A percentile compares a stretch with the other conserved stretches of the same genome.
These are phyloP conservation scores for Aspergillus thermomutatus DNA, from an alignment of 2,329 filamentous ascomycete species.

Conservation along the genomic window DNA sequence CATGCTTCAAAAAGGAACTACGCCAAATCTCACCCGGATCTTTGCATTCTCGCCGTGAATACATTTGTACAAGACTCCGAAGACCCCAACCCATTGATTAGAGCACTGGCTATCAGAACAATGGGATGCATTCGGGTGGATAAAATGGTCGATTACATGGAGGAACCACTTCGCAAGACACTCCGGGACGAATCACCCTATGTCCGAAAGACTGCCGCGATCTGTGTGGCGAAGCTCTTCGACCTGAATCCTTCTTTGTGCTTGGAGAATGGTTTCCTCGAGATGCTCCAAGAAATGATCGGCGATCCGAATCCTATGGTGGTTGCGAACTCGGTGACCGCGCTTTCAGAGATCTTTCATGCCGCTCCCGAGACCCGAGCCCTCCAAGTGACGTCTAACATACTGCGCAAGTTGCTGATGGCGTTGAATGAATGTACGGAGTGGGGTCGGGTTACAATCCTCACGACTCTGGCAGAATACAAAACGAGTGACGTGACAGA, in stretches of 20 bases:
- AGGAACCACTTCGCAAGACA: slow-evolving; percentile 93
- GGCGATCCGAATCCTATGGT: slow-evolving; percentile 99
- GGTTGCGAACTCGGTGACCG: slow-evolving; percentile 94
- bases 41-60: slow-evolving; percentile 97
- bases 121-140: slow-evolving; percentile 99
- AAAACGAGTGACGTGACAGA: slow-evolving; percentile 85
- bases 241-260: slow-evolving; percentile 91
- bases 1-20: slow-evolving; percentile 70
- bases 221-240: slow-evolving; percentile 97
- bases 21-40: slow-evolving; percentile 96
- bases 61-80: slow-evolving; percentile 99
- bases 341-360: slow-evolving; percentile 86
- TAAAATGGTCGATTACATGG: slow-evolving; percentile 99
- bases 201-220: slow-evolving; percentile 94
- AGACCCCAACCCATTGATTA: slow-evolving; percentile 93
- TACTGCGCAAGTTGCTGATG: slow-evolving; percentile 92
- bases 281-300: slow-evolving; percentile 90
- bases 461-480: slow-evolving; percentile 87
- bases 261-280: slow-evolving; percentile 93
- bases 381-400: slow-evolving; percentile 74
- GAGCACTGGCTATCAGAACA: slow-evolving; percentile 91
- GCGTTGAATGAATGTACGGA: slow-evolving; percentile 97
- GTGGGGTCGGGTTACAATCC: slow-evolving; percentile 93
- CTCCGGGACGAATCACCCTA: slow-evolving; percentile 96
- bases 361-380: slow-evolving; percentile 87